These are phyloP conservation scores for Crithidia acanthocephali DNA, from an alignment of 208 protist species.

Conservation along the genomic window DNA sequence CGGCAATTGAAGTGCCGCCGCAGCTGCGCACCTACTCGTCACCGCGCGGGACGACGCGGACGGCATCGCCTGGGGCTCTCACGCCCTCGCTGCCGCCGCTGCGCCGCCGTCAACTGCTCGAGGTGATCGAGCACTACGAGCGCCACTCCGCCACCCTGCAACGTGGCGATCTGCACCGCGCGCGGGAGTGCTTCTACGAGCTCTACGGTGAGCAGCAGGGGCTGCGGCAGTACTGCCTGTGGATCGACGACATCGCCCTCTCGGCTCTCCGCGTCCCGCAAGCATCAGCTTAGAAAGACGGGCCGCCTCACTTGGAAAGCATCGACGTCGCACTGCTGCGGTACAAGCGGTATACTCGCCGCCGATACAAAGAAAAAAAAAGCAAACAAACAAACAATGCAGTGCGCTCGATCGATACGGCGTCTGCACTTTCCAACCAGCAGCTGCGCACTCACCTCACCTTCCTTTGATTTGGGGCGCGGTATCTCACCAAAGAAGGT, in stretches of 20 bases:
- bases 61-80: background rate
- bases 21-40: conserved; percentile 36
- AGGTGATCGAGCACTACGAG: conserved; percentile 41
- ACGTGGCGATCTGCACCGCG: conserved; percentile 36
- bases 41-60: conserved; percentile 13
- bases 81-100: conserved; percentile 12
- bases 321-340: too few relatives aligned
- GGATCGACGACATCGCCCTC: conserved; percentile 57
- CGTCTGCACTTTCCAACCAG: conserved; percentile 4
- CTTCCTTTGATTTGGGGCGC: too few relatives aligned
- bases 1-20: conserved; percentile 4
- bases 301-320: background rate
- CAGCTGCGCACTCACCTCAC: background rate
- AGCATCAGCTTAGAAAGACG: background rate
- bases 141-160: conserved; percentile 25
- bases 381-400: too few relatives aligned
- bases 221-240: conserved; percentile 49
- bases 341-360: too few relatives aligned
- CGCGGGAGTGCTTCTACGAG: conserved; percentile 49
- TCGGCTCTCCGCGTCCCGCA: conserved; percentile 33
- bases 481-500: too few relatives aligned
- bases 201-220: conserved; percentile 52
- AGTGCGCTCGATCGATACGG: too few relatives aligned
- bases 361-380: background rate
- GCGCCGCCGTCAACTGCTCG: conserved; percentile 40